Evolutionary conservation across 2,329 filamentous ascomycete species (phyloP), one percentile per base, ranked within the genome.

Genomic region (Penicillium sp.): DNA sequence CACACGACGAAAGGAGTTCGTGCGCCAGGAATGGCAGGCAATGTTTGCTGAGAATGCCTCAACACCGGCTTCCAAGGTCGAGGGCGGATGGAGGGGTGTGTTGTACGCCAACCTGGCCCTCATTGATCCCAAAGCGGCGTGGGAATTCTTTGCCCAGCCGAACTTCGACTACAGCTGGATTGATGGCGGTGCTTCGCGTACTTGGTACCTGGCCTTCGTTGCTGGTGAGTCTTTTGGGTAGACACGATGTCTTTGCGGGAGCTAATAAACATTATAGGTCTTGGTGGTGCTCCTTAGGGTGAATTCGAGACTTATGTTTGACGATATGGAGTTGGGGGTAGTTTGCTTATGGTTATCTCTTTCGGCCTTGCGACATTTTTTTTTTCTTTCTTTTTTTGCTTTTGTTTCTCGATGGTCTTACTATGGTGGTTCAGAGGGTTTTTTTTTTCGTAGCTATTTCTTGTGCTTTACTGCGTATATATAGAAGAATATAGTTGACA

Each of bases 41-140:
- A 88, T 85, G 63, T 97, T 97, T 68, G 77, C 77, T 45, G 73
- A 81, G 21, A 81, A 81, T 0, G 77, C 85, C 9, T 80, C 80
- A 1, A 79, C 86, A 47, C 72, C 72, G 2, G 74, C 71, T 1
- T 56, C 62, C 4, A 66, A 73, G 0, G 81, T 89, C 5, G 69
- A 74, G 7, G 87, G 85, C 38, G 88, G 88, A 0, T 97, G 93
- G 93, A 85, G 81, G 65, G 88, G 91, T 1, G 81, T 97, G 17
- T 68, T 97, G 32, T 88, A 84, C 61, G 87, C 83, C 21, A 96
- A 94, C 66, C 77, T 88, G 38, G 89, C 88, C 0, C 81, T 90
- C 7, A 75, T 89, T 35, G 80, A 95, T 64, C 81, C 91, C 0
- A 69, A 67, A 45, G 71, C 77, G 6, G 81, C 86, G 21, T 96